Base-by-base conservation (phyloP, 2,329 filamentous ascomycete genomes). In the Monosporascus sp. region DNA sequence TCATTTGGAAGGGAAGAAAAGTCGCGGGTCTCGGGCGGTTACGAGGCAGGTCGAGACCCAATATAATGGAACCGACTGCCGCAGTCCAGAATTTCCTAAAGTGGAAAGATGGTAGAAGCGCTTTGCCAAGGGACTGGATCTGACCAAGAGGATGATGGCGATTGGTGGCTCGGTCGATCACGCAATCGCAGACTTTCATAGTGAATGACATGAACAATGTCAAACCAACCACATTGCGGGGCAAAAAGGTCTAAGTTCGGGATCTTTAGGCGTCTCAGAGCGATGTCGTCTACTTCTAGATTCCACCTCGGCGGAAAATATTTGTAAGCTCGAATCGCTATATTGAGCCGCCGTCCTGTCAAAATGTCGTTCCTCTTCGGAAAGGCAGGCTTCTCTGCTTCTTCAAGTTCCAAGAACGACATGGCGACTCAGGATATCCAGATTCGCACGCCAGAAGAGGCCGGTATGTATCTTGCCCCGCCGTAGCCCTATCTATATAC, bases 381-480 rank as follows among this genome's bases (percentile, higher is more conserved):
- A 63, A 67, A 66, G 54, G 58, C 58, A 59, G 62, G 62, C 59
- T 64, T 63, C 55, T 67, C 67, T 67, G 63, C 49, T 51, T 51
- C 51, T 58, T 59, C 59, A 24, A 62, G 55, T 43, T 54, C 59
- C 55, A 57, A 50, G 56, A 59, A 63, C 58, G 59, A 61, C 56
- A 66, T 72, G 63, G 64, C 69, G 59, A 61, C 66, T 53, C 64
- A 64, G 54, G 62, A 62, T 53, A 62, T 68, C 50, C 69, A 73
- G 69, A 77, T 85, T 67, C 76, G 76, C 66, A 83, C 81, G 72
- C 78, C 82, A 68, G 79, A 83, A 74, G 82, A 85, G 77, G 83
- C 83, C 61, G 82, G 83, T 85, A 77, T 66, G 80, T 81, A 40
- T 40, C 51, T 41, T 49, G 40, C 43, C 3, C 26, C 44, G 8